Base-by-base conservation (phyloP, 2,329 filamentous ascomycete genomes). In the Hirsutella minnesotensis region DNA sequence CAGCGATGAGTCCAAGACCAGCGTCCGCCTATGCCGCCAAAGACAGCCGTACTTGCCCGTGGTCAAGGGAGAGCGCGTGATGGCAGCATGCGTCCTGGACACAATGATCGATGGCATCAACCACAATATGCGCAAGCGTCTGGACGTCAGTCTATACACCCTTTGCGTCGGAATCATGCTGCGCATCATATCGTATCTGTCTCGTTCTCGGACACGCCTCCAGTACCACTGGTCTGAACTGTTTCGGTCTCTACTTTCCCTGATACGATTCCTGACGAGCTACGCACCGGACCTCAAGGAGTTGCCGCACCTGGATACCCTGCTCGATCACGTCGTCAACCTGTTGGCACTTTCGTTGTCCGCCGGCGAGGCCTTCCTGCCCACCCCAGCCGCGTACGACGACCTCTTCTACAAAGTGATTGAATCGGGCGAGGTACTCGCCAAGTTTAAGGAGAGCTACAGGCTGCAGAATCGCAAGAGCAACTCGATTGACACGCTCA, bases 371-470 rank as follows among this genome's bases (percentile, higher is more conserved):
- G 81, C 84, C 3, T 96, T 98, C 63, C 72, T 98, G 8, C 92
- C 90, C 0, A 86, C 85, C 24, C 81, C 88, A 1, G 77, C 84
- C 16, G 81, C 86, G 2, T 96, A 96, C 61, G 92, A 98, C 54
- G 92, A 98, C 56, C 72, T 98, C 0, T 96, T 98, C 66, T 98
- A 98, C 75, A 98, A 98, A 65, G 76, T 96, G 2, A 88, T 96
- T 21, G 92, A 98, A 63, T 85, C 83, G 2, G 87, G 89, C 10
- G 86, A 94, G 39, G 75, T 86, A 12, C 73, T 96, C 19, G 67
- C 73, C 27, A 87, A 86, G 56, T 95, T 96, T 65, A 79, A 86
- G 34, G 79, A 88, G 48, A 81, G 77, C 9, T 96, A 92, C 60
- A 65, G 67, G 4, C 63, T 83, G 15, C 67, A 65, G 2, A 75